Percentiles rank a stretch among this genome's conserved stretches.
Conservation (phyloP, 2,329 filamentous ascomycete genomes). For the Nemania sp. region DNA sequence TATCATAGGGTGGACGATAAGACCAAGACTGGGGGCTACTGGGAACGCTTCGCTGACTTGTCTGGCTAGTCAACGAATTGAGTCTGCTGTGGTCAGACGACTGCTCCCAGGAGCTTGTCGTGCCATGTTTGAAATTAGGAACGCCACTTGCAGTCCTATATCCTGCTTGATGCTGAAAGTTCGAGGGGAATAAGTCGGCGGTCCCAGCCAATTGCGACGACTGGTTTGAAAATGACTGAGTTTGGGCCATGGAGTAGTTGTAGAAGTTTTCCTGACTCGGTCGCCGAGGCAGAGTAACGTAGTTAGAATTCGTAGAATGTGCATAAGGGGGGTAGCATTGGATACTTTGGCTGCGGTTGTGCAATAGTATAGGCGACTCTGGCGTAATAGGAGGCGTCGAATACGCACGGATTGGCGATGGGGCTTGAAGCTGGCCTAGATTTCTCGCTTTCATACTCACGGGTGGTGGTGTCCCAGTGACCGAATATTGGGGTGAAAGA, state of each 20-base stretch:
- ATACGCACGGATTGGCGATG: slow-evolving; percentile 43
- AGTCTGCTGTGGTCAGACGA: slow-evolving; percentile 40
- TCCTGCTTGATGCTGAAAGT: slow-evolving; percentile 23
- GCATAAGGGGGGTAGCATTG: slow-evolving; percentile 29
- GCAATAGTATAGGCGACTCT: slow-evolving; percentile 32
- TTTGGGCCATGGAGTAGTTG: slow-evolving; percentile 12
- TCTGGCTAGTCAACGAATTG: slow-evolving; percentile 41
- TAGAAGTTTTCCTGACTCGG: slow-evolving; percentile 31
- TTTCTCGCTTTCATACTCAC: slow-evolving; percentile 51
- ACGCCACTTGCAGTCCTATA: slow-evolving; percentile 38
- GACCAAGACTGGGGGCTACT: slow-evolving; percentile 25
- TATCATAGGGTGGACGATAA: slow-evolving; percentile 18
- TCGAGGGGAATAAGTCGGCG: slow-evolving; percentile 35
- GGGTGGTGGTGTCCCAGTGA: slow-evolving; percentile 45
- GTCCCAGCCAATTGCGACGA: slow-evolving; percentile 32
- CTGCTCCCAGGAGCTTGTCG: slow-evolving; percentile 32
- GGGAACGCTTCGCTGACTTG: slow-evolving; percentile 32
- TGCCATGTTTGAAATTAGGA: slow-evolving; percentile 37
- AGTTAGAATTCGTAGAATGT: slow-evolving; percentile 11
- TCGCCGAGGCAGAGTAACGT: slow-evolving; percentile 17
- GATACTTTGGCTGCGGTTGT: slow-evolving; percentile 39
- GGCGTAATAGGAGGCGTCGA: slow-evolving; percentile 41
- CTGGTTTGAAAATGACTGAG: slow-evolving; percentile 21
- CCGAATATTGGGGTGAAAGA: slow-evolving; percentile 29
- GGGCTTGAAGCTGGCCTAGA: slow-evolving; percentile 41